Evolutionary conservation across 495 filamentous ascomycete genomes (phyloP).

Genomic region (Extremus antarcticus): DNA sequence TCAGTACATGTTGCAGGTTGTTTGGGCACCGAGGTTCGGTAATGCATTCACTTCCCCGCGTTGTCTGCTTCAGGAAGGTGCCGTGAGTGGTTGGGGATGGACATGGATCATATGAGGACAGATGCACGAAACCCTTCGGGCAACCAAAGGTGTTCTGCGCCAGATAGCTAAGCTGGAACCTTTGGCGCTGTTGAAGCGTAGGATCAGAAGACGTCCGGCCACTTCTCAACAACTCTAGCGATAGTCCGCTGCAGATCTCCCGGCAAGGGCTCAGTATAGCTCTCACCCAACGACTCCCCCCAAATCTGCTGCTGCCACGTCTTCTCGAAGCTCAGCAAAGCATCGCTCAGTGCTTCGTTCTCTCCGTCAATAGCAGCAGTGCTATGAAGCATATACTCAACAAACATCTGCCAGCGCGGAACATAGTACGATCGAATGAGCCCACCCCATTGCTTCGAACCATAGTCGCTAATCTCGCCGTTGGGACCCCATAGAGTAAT

Average conservation of each 20-base stretch:
- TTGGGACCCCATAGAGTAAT: conserved; percentile 44
- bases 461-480: conserved; percentile 42
- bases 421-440: conserved; percentile 40
- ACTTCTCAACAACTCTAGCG: conserved; percentile 1
- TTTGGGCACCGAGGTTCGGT: no score
- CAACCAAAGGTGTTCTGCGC: no score
- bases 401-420: conserved; percentile 39
- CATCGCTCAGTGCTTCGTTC: conserved; percentile 21
- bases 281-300: conserved; percentile 9
- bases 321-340: conserved; percentile 32
- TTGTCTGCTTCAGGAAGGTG: no score
- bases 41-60: no score
- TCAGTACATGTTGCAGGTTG: background rate
- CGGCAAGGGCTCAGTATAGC: background rate
- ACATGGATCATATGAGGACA: no score
- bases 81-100: no score
- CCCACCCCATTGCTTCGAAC: conserved; percentile 40
- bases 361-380: conserved; percentile 26
- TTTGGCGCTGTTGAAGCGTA: no score
- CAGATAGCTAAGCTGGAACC: no score
- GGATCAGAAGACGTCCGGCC: conserved; percentile 11
- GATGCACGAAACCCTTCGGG: no score
- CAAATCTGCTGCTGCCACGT: conserved; percentile 30
- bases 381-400: conserved; percentile 34
- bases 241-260: conserved; percentile 2